phyloP scores from a whole-genome alignment of 1,139 yeast genomes.

The Komagataea norvegica region DNA sequence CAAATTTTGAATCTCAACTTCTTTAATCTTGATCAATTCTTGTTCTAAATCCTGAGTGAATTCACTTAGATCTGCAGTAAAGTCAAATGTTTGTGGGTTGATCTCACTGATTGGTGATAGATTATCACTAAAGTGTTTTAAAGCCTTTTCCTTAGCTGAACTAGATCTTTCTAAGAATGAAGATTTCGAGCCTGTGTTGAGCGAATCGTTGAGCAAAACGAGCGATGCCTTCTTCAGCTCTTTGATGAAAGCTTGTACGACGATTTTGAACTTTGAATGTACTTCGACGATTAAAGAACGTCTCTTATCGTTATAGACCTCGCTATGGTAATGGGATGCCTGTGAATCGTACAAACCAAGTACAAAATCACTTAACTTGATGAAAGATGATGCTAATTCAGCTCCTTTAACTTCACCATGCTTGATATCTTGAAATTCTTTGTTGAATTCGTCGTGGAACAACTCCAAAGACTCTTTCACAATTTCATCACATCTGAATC shows the following conservation, averaged over 20 bases:
- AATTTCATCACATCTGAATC: slow-evolving; percentile 92
- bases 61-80: slow-evolving; percentile 30
- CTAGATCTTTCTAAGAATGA: slow-evolving; percentile 29
- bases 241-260: slow-evolving; percentile 40
- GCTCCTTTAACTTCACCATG: slow-evolving; percentile 30
- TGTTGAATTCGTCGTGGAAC: slow-evolving; percentile 23
- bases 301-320: slow-evolving; percentile 64
- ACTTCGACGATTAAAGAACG: slow-evolving; percentile 43
- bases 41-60: slow-evolving; percentile 26
- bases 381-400: slow-evolving; percentile 39
- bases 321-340: slow-evolving; percentile 67
- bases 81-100: slow-evolving; percentile 26
- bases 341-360: slow-evolving; percentile 54
- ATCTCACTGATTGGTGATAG: slow-evolving; percentile 23
- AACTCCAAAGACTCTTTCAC: slow-evolving; percentile 31
- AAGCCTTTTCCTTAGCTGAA: slow-evolving; percentile 25
- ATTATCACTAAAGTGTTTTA: slow-evolving; percentile 25
- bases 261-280: slow-evolving; percentile 38
- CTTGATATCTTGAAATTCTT: slow-evolving; percentile 15
- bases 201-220: slow-evolving; percentile 22
- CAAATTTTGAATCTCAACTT: slow-evolving; percentile 41
- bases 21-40: slow-evolving; percentile 38
- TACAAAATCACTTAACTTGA: slow-evolving; percentile 40
- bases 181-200: slow-evolving; percentile 14
- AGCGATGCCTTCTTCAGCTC: slow-evolving; percentile 32